phyloP scores from a whole-genome alignment of 345 rosid genomes.

The Trapa incisa region DNA sequence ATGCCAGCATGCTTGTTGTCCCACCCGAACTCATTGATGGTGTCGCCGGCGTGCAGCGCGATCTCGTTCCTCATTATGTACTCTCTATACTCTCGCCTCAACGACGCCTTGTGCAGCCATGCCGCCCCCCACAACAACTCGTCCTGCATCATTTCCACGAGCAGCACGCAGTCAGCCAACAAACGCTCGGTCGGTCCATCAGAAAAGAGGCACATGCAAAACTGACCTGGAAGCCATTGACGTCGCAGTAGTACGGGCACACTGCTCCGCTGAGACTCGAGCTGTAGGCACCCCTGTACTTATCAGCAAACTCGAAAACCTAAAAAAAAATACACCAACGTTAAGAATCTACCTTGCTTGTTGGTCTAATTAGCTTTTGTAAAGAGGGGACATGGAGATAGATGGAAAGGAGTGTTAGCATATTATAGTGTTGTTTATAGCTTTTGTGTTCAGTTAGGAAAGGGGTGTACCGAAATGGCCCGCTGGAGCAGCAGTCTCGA shows the following conservation, averaged over 20 bases:
- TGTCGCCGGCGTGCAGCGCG: conserved; percentile 67
- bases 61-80: conserved; percentile 81
- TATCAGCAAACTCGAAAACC: conserved; percentile 90
- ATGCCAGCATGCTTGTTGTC: conserved; percentile 95
- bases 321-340: neutral
- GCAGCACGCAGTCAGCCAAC: too few relatives aligned
- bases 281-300: conserved; percentile 79
- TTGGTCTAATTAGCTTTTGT: too few relatives aligned
- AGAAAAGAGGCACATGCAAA: neutral
- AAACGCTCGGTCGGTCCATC: too few relatives aligned
- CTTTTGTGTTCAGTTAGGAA: neutral
- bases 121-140: conserved; percentile 97
- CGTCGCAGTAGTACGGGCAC: conserved; percentile 95
- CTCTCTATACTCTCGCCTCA: conserved; percentile 50
- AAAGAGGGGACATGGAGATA: too few relatives aligned
- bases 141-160: conserved; percentile 28
- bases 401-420: too few relatives aligned
- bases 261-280: conserved; percentile 52
- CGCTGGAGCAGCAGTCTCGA: conserved; percentile 59
- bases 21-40: conserved; percentile 93
- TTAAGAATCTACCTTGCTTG: too few relatives aligned
- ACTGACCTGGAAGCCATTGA: conserved; percentile 78
- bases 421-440: too few relatives aligned
- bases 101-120: conserved; percentile 90
- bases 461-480: conserved; percentile 52